phyloP scores from a whole-genome alignment of 2,329 filamentous ascomycete species.

The Phaeosphaeriaceae sp. region DNA sequence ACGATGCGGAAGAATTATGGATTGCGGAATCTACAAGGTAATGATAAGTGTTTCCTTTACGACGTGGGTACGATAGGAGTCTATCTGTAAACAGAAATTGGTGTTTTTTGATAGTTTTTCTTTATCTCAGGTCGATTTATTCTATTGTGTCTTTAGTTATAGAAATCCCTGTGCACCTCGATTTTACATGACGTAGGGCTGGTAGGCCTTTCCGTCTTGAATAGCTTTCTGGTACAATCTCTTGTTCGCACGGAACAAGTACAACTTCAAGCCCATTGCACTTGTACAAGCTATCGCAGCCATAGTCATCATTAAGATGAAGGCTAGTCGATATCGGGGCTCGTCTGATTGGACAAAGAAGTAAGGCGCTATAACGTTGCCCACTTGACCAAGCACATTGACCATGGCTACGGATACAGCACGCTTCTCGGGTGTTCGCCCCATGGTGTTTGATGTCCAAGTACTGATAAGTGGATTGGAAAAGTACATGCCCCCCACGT shows the following conservation, averaged over 20 bases:
- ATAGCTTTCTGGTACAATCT: conserved; percentile 1
- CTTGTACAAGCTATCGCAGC: background rate
- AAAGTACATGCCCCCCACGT: conserved; percentile 34
- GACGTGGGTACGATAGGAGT: no score
- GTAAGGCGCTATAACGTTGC: conserved; percentile 49
- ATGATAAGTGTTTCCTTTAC: no score
- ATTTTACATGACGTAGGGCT: background rate
- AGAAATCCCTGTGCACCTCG: no score
- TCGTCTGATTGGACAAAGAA: conserved; percentile 34
- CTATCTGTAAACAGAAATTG: no score
- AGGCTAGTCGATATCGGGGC: conserved; percentile 4
- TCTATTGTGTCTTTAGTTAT: no score
- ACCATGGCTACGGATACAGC: conserved; percentile 43
- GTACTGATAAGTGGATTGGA: conserved; percentile 44
- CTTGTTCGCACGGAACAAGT: background rate
- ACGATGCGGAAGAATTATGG: no score
- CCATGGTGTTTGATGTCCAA: conserved; percentile 43
- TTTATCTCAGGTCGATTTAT: no score
- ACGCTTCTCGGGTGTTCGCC: conserved; percentile 47
- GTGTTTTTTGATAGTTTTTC: no score
- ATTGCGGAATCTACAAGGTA: no score
- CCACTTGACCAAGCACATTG: conserved; percentile 46
- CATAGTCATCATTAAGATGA: conserved; percentile 5
- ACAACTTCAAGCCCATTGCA: conserved; percentile 3
- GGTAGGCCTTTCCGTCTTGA: background rate